Conservation (phyloP, 2,329 filamentous ascomycete genomes). For the Xenoacremonium recifei region DNA sequence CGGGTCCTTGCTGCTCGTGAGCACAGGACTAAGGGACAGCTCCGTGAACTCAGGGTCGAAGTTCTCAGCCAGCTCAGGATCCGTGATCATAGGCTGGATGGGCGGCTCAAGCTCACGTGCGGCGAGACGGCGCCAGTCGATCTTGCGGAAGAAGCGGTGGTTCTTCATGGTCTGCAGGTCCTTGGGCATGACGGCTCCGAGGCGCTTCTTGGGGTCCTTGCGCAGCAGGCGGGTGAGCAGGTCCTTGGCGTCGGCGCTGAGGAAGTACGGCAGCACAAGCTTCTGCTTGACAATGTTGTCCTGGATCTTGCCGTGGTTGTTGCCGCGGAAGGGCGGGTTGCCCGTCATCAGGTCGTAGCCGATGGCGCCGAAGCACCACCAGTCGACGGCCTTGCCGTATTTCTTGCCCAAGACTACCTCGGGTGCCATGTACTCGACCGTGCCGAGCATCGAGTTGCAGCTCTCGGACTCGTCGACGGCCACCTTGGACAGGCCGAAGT, state of each 20-base stretch:
- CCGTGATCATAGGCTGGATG: conserved; percentile 90
- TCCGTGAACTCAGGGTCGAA: conserved; percentile 92
- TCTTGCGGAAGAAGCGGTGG: conserved; percentile 95
- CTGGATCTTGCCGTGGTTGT: conserved; percentile 92
- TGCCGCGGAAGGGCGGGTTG: conserved; percentile 83
- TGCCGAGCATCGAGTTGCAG: conserved; percentile 90
- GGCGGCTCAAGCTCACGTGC: conserved; percentile 81
- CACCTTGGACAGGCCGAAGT: conserved; percentile 96
- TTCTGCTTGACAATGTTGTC: conserved; percentile 96
- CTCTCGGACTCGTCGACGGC: conserved; percentile 63
- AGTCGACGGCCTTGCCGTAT: conserved; percentile 94
- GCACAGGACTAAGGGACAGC: conserved; percentile 73
- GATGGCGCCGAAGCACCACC: conserved; percentile 96
- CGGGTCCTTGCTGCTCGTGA: conserved; percentile 43
- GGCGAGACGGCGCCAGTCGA: conserved; percentile 88
- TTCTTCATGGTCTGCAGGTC: conserved; percentile 83
- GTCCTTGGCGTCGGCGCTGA: conserved; percentile 90
- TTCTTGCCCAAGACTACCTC: conserved; percentile 83
- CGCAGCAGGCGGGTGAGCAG: conserved; percentile 84
- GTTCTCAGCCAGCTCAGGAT: conserved; percentile 95
- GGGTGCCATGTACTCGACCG: conserved; percentile 98
- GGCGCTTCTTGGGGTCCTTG: conserved; percentile 87
- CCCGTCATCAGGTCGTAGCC: conserved; percentile 93
- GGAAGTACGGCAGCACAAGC: conserved; percentile 82
- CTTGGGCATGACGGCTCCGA: conserved; percentile 85